Conservation (phyloP, 2,329 filamentous ascomycete species). For the Stylonectria norvegica region DNA sequence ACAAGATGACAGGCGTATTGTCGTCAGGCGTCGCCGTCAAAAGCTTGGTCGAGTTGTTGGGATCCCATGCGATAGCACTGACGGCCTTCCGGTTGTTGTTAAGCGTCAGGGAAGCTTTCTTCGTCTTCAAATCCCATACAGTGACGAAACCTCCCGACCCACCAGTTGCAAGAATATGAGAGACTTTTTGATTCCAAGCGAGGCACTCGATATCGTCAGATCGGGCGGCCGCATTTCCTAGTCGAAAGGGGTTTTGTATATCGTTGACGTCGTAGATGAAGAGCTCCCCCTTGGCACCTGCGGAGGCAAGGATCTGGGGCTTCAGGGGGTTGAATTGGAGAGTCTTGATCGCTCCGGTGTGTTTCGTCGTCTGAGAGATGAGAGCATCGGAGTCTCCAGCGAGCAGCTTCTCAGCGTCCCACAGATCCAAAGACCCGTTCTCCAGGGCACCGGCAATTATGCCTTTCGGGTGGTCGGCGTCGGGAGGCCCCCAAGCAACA, state of each 20-base stretch:
- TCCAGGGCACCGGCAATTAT: constrained; percentile 95
- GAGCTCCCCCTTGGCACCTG: constrained; percentile 90
- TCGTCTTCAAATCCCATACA: constrained; percentile 97
- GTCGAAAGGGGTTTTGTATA: constrained; percentile 77
- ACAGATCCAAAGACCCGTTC: constrained; percentile 88
- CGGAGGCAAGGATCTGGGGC: constrained; percentile 86
- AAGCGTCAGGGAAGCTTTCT: constrained; percentile 92
- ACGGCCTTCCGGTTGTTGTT: constrained; percentile 95
- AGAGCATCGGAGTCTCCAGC: constrained; percentile 64
- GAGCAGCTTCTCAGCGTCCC: constrained; percentile 75
- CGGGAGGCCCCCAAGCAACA: constrained; percentile 86
- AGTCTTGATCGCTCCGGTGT: constrained; percentile 88
- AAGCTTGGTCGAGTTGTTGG: constrained; percentile 89
- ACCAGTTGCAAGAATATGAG: constrained; percentile 93
- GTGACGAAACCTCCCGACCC: constrained; percentile 93
- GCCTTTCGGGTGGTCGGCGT: constrained; percentile 73
- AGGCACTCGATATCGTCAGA: constrained; percentile 94
- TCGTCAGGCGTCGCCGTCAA: constrained; percentile 90
- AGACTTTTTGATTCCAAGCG: constrained; percentile 97
- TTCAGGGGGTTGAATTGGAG: constrained; percentile 95
- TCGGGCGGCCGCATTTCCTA: constrained; percentile 83
- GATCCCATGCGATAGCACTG: constrained; percentile 96
- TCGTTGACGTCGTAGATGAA: constrained; percentile 96
- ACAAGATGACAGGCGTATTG: constrained; percentile 77
- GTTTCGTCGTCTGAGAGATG: constrained; percentile 83